Evolutionary conservation across 2,329 filamentous ascomycete genomes (phyloP).

Genomic region (Cyclaneusma minus): DNA sequence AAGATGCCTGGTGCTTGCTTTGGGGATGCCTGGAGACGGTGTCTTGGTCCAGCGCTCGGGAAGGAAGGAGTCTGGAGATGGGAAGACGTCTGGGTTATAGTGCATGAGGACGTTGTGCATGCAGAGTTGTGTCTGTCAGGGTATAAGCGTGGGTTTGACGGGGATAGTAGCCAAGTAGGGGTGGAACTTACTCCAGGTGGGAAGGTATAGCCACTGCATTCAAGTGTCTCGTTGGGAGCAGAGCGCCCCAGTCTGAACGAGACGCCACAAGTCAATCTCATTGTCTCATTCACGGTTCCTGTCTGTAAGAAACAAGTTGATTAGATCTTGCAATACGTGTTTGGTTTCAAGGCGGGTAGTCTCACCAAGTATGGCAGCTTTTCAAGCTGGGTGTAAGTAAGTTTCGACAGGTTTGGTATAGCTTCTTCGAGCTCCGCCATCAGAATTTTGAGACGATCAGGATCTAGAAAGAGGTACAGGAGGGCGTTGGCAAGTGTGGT

Average conservation of each 20-base stretch:
- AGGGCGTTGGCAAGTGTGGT: constrained; percentile 6
- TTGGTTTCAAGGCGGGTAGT: constrained; percentile 10
- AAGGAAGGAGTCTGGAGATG: constrained; percentile 4
- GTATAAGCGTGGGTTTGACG: not conserved
- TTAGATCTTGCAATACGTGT: constrained; percentile 6
- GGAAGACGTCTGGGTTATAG: constrained; percentile 9
- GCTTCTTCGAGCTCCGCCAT: constrained; percentile 6
- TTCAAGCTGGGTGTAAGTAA: constrained; percentile 9
- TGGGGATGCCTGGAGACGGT: too few relatives aligned
- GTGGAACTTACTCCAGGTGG: too few relatives aligned
- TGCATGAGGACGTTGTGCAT: constrained; percentile 11
- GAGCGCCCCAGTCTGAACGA: constrained; percentile 6
- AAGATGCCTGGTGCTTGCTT: constrained; percentile 7
- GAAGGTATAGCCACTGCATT: constrained; percentile 6
- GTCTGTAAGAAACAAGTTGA: constrained; percentile 1
- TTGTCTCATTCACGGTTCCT: constrained; percentile 5
- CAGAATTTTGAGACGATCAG: constrained; percentile 6
- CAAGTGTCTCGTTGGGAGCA: constrained; percentile 4
- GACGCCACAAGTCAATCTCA: constrained; percentile 7
- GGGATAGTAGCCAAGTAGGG: too few relatives aligned
- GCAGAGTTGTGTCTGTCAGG: constrained; percentile 8
- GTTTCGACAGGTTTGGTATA: constrained; percentile 1
- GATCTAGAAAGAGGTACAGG: constrained; percentile 9
- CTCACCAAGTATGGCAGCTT: constrained; percentile 10
- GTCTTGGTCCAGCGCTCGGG: constrained; percentile 12